Evolutionary conservation across 2,329 filamentous ascomycete genomes (phyloP), one percentile per base, ranked within the genome.

Genomic region (Xylariaceae sp.): DNA sequence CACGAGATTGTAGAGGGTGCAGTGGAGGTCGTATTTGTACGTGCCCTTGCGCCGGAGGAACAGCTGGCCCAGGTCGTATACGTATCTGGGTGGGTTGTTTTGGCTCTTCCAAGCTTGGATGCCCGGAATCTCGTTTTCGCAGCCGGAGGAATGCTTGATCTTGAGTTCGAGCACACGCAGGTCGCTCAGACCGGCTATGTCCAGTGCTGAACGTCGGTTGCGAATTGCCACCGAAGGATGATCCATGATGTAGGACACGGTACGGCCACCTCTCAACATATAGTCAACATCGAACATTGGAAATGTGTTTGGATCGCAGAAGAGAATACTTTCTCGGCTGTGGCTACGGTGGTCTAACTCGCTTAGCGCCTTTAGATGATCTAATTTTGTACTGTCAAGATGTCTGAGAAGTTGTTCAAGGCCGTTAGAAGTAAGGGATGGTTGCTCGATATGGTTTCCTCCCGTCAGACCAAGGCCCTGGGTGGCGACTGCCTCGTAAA

Each of bases 41-140:
- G 40, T 14, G 20, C 48, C 48, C 2, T 18, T 16, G 3, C 48
- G 47, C 2, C 29, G 48, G 19, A 56, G 7, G 32, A 48, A 48
- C 16, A 52, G 44, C 40, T 52, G 48, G 6, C 54, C 54, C 10
- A 52, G 40, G 12, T 56, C 54, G 29, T 56, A 52, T 6, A 56
- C 26, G n/a, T 48, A 56, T 19, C 29, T 37, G 6, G 49, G 54
- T 16, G 40, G 16, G 6, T 7, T 7, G 2, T 40, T 14, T 3
- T 37, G 20, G 14, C 14, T 21, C 29, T 19, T 7, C 44, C 48
- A 56, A 16, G 20, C 44, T 19, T 48, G 12, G 41, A 51, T 42
- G 7, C n/a, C 20, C 19, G 19, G 2, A 23, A 12, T 21, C 19
- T 26, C 19, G 3, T 37, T 40, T 7, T 7, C 19, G 10, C 32